Evolutionary conservation across 805 yeast genomes (phyloP).

Genomic region (Starmerella potacharoeniae): DNA sequence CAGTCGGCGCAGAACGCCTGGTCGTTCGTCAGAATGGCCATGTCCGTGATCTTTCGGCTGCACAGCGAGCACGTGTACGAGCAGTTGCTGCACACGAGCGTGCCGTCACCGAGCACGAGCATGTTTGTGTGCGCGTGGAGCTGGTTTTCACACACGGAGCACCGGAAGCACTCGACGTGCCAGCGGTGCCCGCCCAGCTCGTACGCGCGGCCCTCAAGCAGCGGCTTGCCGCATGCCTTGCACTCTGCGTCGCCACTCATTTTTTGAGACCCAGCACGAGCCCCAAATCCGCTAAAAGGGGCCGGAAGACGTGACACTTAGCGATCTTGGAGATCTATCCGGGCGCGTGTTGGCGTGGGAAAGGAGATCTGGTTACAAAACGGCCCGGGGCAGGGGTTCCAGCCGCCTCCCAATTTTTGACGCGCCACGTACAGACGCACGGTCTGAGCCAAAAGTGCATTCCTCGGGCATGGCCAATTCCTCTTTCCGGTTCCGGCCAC

Average conservation of each 20-base stretch:
- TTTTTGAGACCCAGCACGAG: not conserved
- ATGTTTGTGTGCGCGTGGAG: conserved; percentile 83
- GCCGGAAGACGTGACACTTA: not conserved
- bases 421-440: conserved; percentile 1
- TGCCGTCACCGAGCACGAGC: conserved; percentile 85
- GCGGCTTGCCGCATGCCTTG: conserved; percentile 26
- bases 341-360: not conserved
- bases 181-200: conserved; percentile 90
- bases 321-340: not conserved
- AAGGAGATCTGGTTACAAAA: conserved; percentile 4
- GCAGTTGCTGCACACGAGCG: conserved; percentile 78
- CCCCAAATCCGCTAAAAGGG: not conserved
- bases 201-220: conserved; percentile 80
- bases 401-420: conserved; percentile 3
- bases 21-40: conserved; percentile 90
- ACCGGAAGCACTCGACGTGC: conserved; percentile 88
- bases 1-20: conserved; percentile 88
- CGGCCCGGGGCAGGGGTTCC: not conserved
- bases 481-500: not conserved
- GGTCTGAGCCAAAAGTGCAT: not conserved
- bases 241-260: conserved; percentile 21
- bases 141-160: conserved; percentile 69
- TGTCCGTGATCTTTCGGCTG: conserved; percentile 74
- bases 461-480: not conserved
- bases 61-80: conserved; percentile 85